phyloP scores from a whole-genome alignment of 2,329 filamentous ascomycete genomes.

The Sporothrix variecibatus region DNA sequence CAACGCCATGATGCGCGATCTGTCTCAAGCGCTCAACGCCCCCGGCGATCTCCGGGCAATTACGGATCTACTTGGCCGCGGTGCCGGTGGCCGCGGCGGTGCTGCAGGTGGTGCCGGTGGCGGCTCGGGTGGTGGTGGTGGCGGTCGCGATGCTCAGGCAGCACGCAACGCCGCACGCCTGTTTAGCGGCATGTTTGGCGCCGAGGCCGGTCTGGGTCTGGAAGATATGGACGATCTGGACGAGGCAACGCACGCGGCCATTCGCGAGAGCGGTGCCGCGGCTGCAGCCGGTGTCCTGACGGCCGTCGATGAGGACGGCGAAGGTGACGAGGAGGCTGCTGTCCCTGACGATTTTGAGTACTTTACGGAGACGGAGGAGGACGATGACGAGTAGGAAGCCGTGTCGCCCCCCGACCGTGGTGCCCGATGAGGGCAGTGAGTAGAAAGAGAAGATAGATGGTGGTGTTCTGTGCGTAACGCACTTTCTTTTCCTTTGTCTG shows the following conservation, averaged over 20 bases:
- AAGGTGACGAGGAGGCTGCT: slow-evolving; percentile 71
- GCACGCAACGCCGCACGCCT: slow-evolving; percentile 31
- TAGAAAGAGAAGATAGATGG: too few species aligned
- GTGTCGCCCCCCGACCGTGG: too few species aligned
- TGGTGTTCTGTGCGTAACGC: background rate
- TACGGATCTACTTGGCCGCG: slow-evolving; percentile 24
- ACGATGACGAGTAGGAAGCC: slow-evolving; percentile 34
- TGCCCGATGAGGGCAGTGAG: too few species aligned
- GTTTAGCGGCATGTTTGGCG: slow-evolving; percentile 28
- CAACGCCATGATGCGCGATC: slow-evolving; percentile 27
- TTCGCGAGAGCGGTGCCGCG: slow-evolving; percentile 56
- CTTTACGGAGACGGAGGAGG: slow-evolving; percentile 64
- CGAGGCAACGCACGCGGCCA: slow-evolving; percentile 30
- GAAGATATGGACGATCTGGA: slow-evolving; percentile 8
- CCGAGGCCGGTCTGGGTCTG: slow-evolving; percentile 1
- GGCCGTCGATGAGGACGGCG: slow-evolving; percentile 81
- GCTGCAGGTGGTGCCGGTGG: slow-evolving; percentile 11
- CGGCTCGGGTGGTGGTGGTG: background rate
- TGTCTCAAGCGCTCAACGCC: slow-evolving; percentile 37
- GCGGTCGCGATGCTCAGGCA: slow-evolving; percentile 27
- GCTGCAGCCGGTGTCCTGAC: slow-evolving; percentile 80
- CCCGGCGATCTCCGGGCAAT: slow-evolving; percentile 35
- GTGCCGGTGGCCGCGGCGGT: slow-evolving; percentile 13
- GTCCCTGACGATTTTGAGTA: slow-evolving; percentile 77
- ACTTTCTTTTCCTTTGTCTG: slow-evolving; percentile 7